Conservation (phyloP, 169 alveolate species). For the Plasmodium gaboni region DNA sequence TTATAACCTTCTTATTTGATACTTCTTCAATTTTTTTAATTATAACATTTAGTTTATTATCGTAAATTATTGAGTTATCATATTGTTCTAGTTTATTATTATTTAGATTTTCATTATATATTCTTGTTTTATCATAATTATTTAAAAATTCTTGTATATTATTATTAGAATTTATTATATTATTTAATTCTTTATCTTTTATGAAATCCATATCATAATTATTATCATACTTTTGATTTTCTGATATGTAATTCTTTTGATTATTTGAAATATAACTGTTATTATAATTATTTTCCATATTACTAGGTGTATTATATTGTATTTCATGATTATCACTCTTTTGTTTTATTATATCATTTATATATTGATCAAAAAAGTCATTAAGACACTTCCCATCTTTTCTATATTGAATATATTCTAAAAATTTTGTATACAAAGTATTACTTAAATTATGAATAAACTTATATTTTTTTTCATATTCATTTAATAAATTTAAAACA, state of each 20-base stretch:
- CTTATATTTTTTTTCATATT: slow-evolving; percentile 61
- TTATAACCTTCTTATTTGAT: slow-evolving; percentile 18
- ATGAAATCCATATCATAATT: neutral
- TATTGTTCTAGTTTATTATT: neutral
- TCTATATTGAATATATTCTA: slow-evolving; percentile 26
- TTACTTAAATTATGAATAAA: slow-evolving; percentile 57
- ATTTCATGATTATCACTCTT: neutral
- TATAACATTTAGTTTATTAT: slow-evolving; percentile 15
- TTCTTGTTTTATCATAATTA: neutral
- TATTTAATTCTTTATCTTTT: neutral
- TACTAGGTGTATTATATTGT: neutral
- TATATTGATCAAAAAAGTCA: slow-evolving; percentile 46
- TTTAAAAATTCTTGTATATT: neutral
- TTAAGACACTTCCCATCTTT: slow-evolving; percentile 4
- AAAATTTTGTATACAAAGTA: slow-evolving; percentile 50
- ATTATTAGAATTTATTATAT: neutral
- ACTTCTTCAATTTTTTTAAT: slow-evolving; percentile 49
- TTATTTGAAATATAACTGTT: too few relatives aligned
- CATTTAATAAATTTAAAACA: slow-evolving; percentile 26
- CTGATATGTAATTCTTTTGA: neutral
- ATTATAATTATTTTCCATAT: neutral
- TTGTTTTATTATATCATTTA: neutral
- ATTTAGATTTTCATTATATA: neutral
- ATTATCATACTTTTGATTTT: neutral
- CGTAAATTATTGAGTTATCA: slow-evolving; percentile 13